Conservation (phyloP, 139 green algal genomes). For the Pleodorina starrii region DNA sequence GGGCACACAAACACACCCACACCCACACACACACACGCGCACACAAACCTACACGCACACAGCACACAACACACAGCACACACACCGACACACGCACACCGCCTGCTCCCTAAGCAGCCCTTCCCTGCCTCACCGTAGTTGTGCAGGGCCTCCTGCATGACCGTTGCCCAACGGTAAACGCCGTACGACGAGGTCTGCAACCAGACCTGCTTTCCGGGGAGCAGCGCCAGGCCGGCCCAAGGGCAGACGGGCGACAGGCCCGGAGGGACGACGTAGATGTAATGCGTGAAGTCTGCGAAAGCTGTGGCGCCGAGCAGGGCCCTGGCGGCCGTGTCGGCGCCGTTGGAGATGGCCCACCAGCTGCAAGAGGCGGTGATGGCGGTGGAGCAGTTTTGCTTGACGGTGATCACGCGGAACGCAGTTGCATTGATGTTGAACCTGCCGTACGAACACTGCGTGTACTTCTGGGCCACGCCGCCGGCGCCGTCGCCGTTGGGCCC, state of each 20-base stretch:
- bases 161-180: constrained; percentile 13
- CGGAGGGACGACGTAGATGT: constrained; percentile 20
- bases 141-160: constrained; percentile 22
- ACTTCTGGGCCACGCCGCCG: not conserved
- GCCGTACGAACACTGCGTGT: constrained; percentile 28
- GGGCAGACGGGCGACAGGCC: not conserved
- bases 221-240: constrained; percentile 30
- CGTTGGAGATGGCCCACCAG: not conserved
- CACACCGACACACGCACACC: too few relatives aligned
- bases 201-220: constrained; percentile 34
- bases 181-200: constrained; percentile 21
- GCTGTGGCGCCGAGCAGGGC: not conserved
- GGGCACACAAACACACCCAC: too few relatives aligned
- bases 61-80: too few relatives aligned
- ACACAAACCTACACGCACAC: too few relatives aligned
- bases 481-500: not conserved
- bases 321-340: not conserved
- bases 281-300: not conserved
- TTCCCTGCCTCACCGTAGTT: constrained; percentile 14
- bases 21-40: too few relatives aligned
- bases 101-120: too few relatives aligned
- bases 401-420: not conserved
- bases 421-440: not conserved
- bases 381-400: not conserved
- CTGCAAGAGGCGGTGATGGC: not conserved